A percentile compares a stretch with the other conserved stretches of the same genome.
phyloP scores from a whole-genome alignment of 306 rosid genomes.

The Spatholobus suberectus region DNA sequence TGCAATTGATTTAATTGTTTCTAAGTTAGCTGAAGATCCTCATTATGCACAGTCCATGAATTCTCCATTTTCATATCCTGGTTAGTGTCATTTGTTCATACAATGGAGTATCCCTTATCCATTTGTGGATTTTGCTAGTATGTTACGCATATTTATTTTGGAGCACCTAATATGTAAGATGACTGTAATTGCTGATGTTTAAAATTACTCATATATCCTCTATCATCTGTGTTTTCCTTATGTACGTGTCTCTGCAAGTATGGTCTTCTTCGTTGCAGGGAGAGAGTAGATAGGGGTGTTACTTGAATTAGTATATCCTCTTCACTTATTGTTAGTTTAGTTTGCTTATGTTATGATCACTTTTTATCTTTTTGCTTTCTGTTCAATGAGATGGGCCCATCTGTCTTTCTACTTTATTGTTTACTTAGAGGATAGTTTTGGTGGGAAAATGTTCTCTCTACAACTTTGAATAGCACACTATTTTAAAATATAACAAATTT shows the following conservation, averaged over 20 bases:
- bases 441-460: conserved; percentile 21
- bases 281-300: conserved; percentile 28
- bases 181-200: conserved; percentile 9
- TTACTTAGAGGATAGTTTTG: conserved; percentile 16
- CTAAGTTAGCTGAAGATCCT: conserved; percentile 93
- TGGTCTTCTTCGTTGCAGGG: conserved; percentile 20
- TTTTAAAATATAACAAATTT: conserved; percentile 22
- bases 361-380: background rate
- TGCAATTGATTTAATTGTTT: conserved; percentile 84
- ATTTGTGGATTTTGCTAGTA: background rate
- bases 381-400: conserved; percentile 12
- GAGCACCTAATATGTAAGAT: conserved; percentile 21
- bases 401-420: background rate
- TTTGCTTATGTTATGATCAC: conserved; percentile 1
- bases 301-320: conserved; percentile 19
- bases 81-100: conserved; percentile 55
- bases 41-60: conserved; percentile 91
- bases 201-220: background rate
- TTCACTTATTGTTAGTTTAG: conserved; percentile 31
- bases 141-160: background rate
- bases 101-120: conserved; percentile 15
- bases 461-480: background rate
- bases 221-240: conserved; percentile 16
- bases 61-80: conserved; percentile 94
- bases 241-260: background rate